Conservation (phyloP, 73 alveolate species). For the Paramecium tetraurelia region DNA sequence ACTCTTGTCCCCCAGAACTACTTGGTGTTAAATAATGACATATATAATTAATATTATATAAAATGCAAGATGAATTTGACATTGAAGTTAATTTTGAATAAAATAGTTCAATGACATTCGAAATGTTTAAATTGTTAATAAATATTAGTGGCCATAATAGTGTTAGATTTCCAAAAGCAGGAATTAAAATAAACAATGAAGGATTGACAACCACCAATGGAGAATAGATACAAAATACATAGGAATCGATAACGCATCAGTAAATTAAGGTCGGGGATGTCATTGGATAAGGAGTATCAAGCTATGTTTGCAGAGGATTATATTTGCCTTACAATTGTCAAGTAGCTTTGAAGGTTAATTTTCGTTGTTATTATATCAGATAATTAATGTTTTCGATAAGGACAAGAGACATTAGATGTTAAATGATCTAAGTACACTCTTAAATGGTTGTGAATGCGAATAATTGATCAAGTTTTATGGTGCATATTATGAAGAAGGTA, state of each 20-base stretch:
- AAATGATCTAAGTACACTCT: constrained; percentile 64
- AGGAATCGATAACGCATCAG: constrained; percentile 30
- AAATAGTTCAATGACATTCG: constrained; percentile 25
- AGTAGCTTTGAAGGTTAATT: constrained; percentile 65
- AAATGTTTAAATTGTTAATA: neutral
- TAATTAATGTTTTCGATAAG: constrained; percentile 72
- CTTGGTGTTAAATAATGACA: constrained; percentile 12
- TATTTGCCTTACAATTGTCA: constrained; percentile 59
- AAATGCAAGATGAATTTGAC: constrained; percentile 13
- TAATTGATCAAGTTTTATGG: constrained; percentile 74
- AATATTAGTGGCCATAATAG: constrained; percentile 49
- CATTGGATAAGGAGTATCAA: constrained; percentile 71
- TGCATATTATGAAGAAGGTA: constrained; percentile 87
- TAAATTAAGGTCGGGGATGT: constrained; percentile 52
- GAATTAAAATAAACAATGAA: constrained; percentile 46
- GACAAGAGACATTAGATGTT: constrained; percentile 71
- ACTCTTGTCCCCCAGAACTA: neutral
- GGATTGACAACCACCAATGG: constrained; percentile 56
- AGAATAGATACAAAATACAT: neutral
- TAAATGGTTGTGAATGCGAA: constrained; percentile 51
- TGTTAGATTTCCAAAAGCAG: constrained; percentile 58
- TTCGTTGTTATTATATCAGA: neutral
- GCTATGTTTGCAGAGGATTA: constrained; percentile 68
- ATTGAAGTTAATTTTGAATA: neutral
- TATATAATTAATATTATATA: neutral